Base-by-base conservation (phyloP, 2,329 filamentous ascomycete genomes). In the Stagonosporopsis vannaccii region DNA sequence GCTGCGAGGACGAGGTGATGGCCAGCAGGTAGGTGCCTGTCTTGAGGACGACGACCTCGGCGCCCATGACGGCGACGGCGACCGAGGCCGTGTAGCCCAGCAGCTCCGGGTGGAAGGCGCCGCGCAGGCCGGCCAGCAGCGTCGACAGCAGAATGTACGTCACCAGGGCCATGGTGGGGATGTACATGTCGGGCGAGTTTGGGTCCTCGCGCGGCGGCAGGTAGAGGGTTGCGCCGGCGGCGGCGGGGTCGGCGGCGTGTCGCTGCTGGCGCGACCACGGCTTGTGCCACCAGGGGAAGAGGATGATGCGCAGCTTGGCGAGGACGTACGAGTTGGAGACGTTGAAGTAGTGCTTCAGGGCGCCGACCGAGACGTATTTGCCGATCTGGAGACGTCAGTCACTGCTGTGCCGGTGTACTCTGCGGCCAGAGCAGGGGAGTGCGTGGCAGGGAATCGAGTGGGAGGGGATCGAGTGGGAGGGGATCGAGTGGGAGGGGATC, bases 101-200 rank as follows among this genome's bases (percentile, higher is more conserved):
- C 23, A 99, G 83, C 75, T 98, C 94, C 1, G 96, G 96, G 72
- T 97, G 90, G 80, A 99, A 99, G 63, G 92, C 87, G 25, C 95
- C 94, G 48, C 91, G 86, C 40, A 99, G 84, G 39, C 95, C 95
- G 8, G 94, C 94, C 51, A 99, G 84, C 37, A 98, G 84, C 0
- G 94, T 95, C 5, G 91, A 96, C 11, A 99, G 85, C 30, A 99
- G 88, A 63, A 99, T 96, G 77, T 99, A 99, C 22, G 95, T 99
- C 42, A 98, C 92, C 49, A 99, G 83, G 1, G 95, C 94, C 95
- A 99, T 99, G 71, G 96, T 75, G 15, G 93, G 93, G 69, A 99
- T 99, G 80, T 99, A 99, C 93, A 99, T 98, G 79, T 99, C 95
- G 15, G 96, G 95, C 63, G 92, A 96, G 79, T 99, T 99, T 77